These are phyloP conservation scores for Vinca minor DNA, from an alignment of 257 asterid genomes.

Conservation along the genomic window DNA sequence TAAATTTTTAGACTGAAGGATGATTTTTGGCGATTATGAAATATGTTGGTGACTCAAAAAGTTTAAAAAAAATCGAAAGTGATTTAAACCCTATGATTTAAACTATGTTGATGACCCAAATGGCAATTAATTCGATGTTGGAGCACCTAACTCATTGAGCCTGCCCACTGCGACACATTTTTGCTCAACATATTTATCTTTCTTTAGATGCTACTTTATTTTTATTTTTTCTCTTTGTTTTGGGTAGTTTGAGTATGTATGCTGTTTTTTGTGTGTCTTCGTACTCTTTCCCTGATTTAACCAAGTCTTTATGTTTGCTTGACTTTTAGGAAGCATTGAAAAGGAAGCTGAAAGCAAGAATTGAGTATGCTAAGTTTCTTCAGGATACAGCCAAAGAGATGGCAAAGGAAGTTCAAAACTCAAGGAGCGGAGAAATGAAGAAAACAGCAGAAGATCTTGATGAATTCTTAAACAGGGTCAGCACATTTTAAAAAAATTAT, in stretches of 20 bases:
- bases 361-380: conserved; percentile 80
- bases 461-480: conserved; percentile 60
- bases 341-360: conserved; percentile 67
- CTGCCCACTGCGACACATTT: not conserved
- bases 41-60: too few relatives aligned
- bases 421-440: conserved; percentile 68
- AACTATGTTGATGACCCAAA: too few relatives aligned
- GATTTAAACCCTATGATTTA: too few relatives aligned
- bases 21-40: too few relatives aligned
- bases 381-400: conserved; percentile 83
- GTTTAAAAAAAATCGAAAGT: too few relatives aligned
- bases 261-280: not conserved
- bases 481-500: conserved; percentile 18
- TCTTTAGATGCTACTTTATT: not conserved
- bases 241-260: not conserved
- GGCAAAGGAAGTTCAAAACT: conserved; percentile 87
- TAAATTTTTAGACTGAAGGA: too few relatives aligned
- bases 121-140: too few relatives aligned
- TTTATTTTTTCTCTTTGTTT: not conserved
- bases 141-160: not conserved
- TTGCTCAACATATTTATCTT: not conserved
- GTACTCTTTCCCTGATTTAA: conserved; percentile 2
- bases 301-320: conserved; percentile 9
- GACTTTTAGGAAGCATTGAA: conserved; percentile 62
- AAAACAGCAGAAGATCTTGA: conserved; percentile 92